Evolutionary conservation across 495 filamentous ascomycete genomes (phyloP).

Genomic region (Penicillium odoratum): DNA sequence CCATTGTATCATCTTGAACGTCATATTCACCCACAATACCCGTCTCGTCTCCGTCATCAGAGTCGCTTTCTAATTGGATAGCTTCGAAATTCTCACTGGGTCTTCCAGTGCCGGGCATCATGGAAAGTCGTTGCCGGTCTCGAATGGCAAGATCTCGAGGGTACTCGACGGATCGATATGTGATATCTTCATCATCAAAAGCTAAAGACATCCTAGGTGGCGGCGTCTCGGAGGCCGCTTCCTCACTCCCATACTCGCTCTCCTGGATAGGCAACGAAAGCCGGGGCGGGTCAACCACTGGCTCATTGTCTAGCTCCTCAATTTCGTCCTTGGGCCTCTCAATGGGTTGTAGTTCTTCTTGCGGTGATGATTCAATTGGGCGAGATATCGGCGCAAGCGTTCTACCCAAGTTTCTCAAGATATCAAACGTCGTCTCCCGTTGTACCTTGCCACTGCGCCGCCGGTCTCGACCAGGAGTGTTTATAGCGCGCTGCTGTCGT

Average conservation of each 20-base stretch:
- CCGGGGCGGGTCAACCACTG: conserved; percentile 61
- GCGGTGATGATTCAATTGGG: conserved; percentile 60
- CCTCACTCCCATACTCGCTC: conserved; percentile 50
- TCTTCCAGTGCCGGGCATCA: conserved; percentile 54
- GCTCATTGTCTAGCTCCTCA: conserved; percentile 65
- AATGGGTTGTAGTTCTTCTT: conserved; percentile 28
- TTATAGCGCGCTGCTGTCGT: conserved; percentile 72
- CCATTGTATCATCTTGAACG: conserved; percentile 30
- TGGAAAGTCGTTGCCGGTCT: conserved; percentile 43
- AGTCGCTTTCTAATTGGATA: conserved; percentile 49
- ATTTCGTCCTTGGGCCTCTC: conserved; percentile 39
- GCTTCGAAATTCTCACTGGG: conserved; percentile 64
- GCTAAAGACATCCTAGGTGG: conserved; percentile 63
- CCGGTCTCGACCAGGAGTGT: conserved; percentile 68
- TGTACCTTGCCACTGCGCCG: conserved; percentile 65
- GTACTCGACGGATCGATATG: conserved; percentile 67
- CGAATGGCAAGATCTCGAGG: conserved; percentile 60
- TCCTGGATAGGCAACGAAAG: conserved; percentile 70
- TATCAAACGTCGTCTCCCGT: conserved; percentile 74
- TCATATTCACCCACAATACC: conserved; percentile 43
- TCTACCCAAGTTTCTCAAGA: conserved; percentile 65
- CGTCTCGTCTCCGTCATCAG: conserved; percentile 48
- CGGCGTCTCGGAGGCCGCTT: conserved; percentile 48
- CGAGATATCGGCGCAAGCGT: conserved; percentile 60
- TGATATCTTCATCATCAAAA: conserved; percentile 69